Base-by-base conservation (phyloP, 768 basidiomycete species). In the Strobilomyces dryophilus region DNA sequence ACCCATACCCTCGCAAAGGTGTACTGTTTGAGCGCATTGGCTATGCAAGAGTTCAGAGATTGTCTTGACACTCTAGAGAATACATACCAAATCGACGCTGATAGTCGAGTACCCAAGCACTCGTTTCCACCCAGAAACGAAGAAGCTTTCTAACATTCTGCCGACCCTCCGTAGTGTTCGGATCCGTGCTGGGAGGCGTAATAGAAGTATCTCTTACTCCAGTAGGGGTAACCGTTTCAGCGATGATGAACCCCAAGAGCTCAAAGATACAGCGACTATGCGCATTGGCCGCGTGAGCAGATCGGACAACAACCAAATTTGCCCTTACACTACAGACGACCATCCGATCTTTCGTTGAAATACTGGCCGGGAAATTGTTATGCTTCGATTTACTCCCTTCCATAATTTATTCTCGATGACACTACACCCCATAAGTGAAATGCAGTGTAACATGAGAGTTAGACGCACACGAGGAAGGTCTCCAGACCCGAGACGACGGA, bases 91-190 rank as follows among this genome's bases (percentile, higher is more conserved):
- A 58, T 26, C 71, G 64, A 34, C 75, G 77, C 49, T 73, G 76
- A 57, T 77, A 89, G 49, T 88, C 80, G 5, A 74, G 70, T 18
- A 85, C 60, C 83, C 84, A 92, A 4, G 87, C 79, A 37, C 78
- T 71, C 8, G 85, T 69, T 64, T 93, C 91, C 17, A 90, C 77
- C 91, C 91, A 92, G 27, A 85, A 87, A 32, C 91, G 80, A 45
- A 92, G 75, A 4, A 92, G 76, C 61, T 77, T 84, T 21, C 78
- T 77, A 5, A 84, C 77, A 55, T 76, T 79, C 51, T 74, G 73
- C 52, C 69, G 76, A 17, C 84, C 84, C 36, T 74, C 69, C 9
- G 70, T 61, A 9, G 73, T 75, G 10, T 49, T 61, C 15, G 73
- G 60, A 53, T 87, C 81, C 4, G 82, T 81, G 6, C 67, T 40